phyloP scores from a whole-genome alignment of 139 green algal species.

The Chlorella vulgaris region DNA sequence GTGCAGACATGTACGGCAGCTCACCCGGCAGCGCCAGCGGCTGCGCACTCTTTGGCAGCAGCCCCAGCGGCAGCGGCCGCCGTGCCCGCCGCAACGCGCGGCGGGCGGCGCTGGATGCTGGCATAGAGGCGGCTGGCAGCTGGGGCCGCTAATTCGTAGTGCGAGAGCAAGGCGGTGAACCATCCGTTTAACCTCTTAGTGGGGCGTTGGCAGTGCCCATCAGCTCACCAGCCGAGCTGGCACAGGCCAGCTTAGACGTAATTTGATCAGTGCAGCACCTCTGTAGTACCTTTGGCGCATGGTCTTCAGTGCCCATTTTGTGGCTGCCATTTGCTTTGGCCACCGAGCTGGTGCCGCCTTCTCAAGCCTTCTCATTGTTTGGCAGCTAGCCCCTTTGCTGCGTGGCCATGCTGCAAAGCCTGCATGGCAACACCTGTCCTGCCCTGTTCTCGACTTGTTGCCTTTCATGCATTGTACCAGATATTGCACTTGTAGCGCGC shows the following conservation, averaged over 20 bases:
- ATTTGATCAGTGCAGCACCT: no score
- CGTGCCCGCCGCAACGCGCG: constrained; percentile 51
- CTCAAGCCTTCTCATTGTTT: no score
- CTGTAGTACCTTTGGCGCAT: no score
- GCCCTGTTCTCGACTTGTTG: no score
- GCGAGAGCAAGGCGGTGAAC: neutral
- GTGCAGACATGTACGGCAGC: constrained; percentile 18
- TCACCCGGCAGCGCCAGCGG: neutral
- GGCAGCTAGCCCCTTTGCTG: no score
- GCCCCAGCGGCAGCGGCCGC: constrained; percentile 37
- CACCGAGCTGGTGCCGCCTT: no score
- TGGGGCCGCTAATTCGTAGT: neutral
- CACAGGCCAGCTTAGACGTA: neutral
- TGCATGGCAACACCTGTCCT: neutral
- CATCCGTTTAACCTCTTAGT: neutral
- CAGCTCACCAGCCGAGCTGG: neutral
- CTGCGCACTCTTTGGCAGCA: constrained; percentile 19
- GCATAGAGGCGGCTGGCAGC: constrained; percentile 1
- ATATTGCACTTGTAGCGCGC: neutral
- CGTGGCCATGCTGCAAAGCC: neutral
- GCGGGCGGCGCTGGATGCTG: constrained; percentile 34
- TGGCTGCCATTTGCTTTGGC: no score
- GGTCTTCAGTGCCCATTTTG: no score
- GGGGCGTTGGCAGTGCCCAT: neutral
- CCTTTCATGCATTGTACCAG: neutral